Base-by-base conservation (phyloP, 306 rosid species). In the Cucurbita pepo region DNA sequence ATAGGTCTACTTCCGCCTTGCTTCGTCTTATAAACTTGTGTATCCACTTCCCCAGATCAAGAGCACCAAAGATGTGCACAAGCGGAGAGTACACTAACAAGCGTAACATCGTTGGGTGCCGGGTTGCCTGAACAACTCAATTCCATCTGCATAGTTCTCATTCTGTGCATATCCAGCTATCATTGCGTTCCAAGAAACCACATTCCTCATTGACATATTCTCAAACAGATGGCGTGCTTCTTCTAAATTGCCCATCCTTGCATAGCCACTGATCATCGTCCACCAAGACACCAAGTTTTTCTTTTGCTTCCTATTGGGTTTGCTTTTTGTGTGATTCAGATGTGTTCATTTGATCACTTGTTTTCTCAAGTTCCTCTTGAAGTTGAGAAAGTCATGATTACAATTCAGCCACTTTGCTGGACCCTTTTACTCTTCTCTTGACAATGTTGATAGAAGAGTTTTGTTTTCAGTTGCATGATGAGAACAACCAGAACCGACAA, bases 31-130 rank as follows among this genome's bases (percentile, higher is more conserved):
- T 81, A 69, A 73, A 74, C 61, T 48, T 54, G 11, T 81, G 62
- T 59, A 81, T 75, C 81, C 84, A 81, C 70, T 69, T 81, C 57
- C 84, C 84, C 52, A 77, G 38, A 74, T 81, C 84, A 77, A 81
- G 81, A 5, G 84, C 84, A 14, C 84, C 84, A 62, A n/a, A 77
- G 84, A 69, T 77, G 79, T 34, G 84, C 77, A 47, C 84, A 81
- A 54, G 81, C 79, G 5, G 81, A 81, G 19, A 81, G 53, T 54
- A 77, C 81, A 21, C 77, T 81, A 48, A 81, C 77, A 37, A 81
- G 79, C 3, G 84, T 81, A 11, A 77, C 77, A 48, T 70, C 75
- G 50, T 81, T 81, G 4, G 81, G 74, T 9, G 62, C 56, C 43
- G 75, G 22, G 5, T 77, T 54, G 36, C 59, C 79, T 76, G 75